Evolutionary conservation across 768 basidiomycete genomes (phyloP).

Genomic region (Tulasnella sp.): DNA sequence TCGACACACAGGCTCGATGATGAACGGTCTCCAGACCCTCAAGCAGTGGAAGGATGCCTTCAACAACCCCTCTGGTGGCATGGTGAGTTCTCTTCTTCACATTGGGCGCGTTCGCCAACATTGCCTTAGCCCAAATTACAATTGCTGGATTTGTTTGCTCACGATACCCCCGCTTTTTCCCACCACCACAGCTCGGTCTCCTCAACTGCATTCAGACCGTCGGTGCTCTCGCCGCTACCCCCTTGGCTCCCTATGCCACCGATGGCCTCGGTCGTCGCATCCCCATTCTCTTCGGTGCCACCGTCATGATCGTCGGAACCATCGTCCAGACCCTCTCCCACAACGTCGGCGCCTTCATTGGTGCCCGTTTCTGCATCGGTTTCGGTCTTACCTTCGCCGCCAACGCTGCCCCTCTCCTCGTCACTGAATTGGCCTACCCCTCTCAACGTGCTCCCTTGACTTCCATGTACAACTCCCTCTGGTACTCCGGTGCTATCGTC

Average conservation of each 20-base stretch:
- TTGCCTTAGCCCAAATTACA: background rate
- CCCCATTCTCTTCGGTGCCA: conserved; percentile 63
- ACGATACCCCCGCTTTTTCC: background rate
- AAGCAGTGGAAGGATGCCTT: conserved; percentile 62
- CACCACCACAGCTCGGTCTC: conserved; percentile 51
- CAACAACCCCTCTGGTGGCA: conserved; percentile 50
- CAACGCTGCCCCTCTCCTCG: conserved; percentile 75
- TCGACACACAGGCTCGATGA: conserved; percentile 26
- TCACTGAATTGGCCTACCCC: conserved; percentile 84
- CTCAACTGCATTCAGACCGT: conserved; percentile 80
- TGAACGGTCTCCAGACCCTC: conserved; percentile 64
- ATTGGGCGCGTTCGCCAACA: background rate
- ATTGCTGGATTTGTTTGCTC: background rate
- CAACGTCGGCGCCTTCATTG: conserved; percentile 71
- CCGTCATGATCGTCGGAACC: conserved; percentile 66
- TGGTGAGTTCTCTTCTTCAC: conserved; percentile 17
- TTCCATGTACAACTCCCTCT: conserved; percentile 76
- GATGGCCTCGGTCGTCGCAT: conserved; percentile 67
- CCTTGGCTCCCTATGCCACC: conserved; percentile 49
- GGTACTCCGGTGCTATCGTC: conserved; percentile 79
- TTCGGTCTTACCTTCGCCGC: conserved; percentile 58
- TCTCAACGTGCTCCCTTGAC: conserved; percentile 75
- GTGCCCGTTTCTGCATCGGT: conserved; percentile 60
- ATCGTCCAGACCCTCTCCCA: conserved; percentile 68
- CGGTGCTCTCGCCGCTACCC: conserved; percentile 62